Conservation (phyloP, 2,329 filamentous ascomycete genomes). For the Elsinoe ampelina region DNA sequence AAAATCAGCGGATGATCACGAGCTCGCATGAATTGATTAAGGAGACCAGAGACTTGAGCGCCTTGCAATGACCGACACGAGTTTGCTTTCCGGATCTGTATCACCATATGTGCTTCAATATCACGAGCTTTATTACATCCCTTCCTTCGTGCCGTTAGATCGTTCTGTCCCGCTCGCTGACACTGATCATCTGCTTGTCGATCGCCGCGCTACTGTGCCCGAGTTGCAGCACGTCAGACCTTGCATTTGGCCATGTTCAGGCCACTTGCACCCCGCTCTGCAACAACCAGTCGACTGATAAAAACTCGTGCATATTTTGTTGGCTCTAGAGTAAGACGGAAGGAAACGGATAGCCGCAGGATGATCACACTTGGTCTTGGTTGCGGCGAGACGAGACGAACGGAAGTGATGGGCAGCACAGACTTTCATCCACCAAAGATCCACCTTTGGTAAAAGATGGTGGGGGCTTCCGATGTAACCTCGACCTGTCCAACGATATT, state of each 20-base stretch:
- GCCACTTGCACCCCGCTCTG: background rate
- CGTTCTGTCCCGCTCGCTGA: background rate
- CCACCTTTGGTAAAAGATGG: background rate
- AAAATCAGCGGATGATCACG: conserved; percentile 16
- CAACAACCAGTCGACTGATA: background rate
- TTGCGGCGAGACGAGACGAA: background rate
- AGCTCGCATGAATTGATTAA: background rate
- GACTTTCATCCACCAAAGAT: background rate
- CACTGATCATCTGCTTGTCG: background rate
- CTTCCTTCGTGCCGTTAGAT: background rate
- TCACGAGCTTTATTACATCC: background rate
- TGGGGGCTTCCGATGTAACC: conserved; percentile 2
- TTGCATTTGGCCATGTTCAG: conserved; percentile 5
- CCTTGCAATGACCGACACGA: conserved; percentile 1
- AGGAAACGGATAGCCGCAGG: background rate
- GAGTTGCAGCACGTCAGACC: background rate
- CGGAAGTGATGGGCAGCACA: background rate
- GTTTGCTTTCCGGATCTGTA: conserved; percentile 3
- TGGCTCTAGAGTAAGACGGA: background rate
- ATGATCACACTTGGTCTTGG: background rate
- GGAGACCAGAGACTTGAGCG: background rate
- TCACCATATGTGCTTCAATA: conserved; percentile 5
- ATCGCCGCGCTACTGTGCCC: background rate
- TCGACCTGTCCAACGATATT: background rate
- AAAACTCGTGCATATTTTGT: background rate